Percentiles rank a stretch among this genome's conserved stretches.
Evolutionary conservation across 352 stramenopile genomes (phyloP).

Genomic region (Globisporangium cystogenes): DNA sequence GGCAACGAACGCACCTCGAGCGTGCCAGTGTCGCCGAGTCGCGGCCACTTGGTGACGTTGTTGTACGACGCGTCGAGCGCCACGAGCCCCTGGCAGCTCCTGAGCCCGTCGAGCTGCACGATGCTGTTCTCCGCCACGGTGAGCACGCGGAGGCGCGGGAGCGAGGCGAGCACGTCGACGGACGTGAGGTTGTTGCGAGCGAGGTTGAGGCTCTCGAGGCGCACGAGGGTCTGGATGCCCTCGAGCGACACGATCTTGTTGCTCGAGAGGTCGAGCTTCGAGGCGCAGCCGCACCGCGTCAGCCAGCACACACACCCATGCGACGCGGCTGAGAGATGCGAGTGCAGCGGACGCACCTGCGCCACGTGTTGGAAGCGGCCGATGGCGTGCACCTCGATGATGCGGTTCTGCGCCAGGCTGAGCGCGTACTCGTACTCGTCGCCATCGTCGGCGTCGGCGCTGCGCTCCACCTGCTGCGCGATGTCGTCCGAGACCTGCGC

Average conservation of each 20-base stretch:
- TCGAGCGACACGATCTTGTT: slow-evolving; percentile 50
- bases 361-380: slow-evolving; percentile 38
- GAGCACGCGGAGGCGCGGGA: slow-evolving; percentile 38
- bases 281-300: not conserved
- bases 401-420: slow-evolving; percentile 44
- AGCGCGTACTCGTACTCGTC: slow-evolving; percentile 26
- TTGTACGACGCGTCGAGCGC: slow-evolving; percentile 61
- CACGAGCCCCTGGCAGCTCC: slow-evolving; percentile 22
- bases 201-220: slow-evolving; percentile 41
- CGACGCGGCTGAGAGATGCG: not conserved
- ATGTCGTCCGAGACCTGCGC: slow-evolving; percentile 44
- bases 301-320: not conserved
- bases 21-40: slow-evolving; percentile 21
- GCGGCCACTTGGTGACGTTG: slow-evolving; percentile 48
- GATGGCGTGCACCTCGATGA: slow-evolving; percentile 32
- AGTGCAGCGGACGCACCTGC: slow-evolving; percentile 19
- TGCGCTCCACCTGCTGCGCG: slow-evolving; percentile 29
- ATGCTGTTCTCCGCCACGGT: slow-evolving; percentile 56
- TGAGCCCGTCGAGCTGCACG: slow-evolving; percentile 33
- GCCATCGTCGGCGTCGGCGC: not conserved
- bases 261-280: slow-evolving; percentile 50
- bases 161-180: slow-evolving; percentile 31
- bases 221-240: slow-evolving; percentile 38
- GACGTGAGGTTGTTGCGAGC: slow-evolving; percentile 43
- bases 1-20: slow-evolving; percentile 30